phyloP scores from a whole-genome alignment of 257 asterid species.

The Capsicum baccatum region DNA sequence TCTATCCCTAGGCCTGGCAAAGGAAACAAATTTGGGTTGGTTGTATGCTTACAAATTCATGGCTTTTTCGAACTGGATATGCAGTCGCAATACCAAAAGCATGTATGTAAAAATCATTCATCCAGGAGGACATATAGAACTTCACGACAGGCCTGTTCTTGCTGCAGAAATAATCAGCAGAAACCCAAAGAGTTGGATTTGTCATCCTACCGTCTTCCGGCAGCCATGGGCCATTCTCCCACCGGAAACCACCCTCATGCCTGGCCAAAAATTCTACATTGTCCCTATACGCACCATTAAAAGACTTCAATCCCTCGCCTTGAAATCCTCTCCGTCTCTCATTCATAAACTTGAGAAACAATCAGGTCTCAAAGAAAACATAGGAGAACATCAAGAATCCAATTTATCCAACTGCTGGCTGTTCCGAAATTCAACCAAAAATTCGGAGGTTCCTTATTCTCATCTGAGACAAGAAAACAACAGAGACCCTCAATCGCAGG shows the following conservation, averaged over 20 bases:
- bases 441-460: neutral
- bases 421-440: neutral
- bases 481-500: neutral
- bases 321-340: constrained; percentile 32
- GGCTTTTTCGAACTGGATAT: constrained; percentile 54
- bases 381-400: neutral
- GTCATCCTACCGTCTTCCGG: constrained; percentile 63
- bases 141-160: constrained; percentile 63
- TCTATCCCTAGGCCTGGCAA: neutral
- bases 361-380: neutral
- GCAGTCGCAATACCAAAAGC: constrained; percentile 47
- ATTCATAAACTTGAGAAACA: constrained; percentile 11
- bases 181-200: constrained; percentile 64
- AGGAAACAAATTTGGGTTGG: neutral
- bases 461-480: neutral
- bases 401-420: constrained; percentile 43
- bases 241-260: constrained; percentile 58
- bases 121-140: constrained; percentile 78
- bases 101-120: constrained; percentile 64
- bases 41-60: constrained; percentile 31
- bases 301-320: constrained; percentile 48
- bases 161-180: constrained; percentile 59
- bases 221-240: constrained; percentile 60
- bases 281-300: constrained; percentile 63
- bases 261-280: constrained; percentile 63